These are phyloP conservation scores for Cercophora sp. DNA, from an alignment of 495 filamentous ascomycete species.

Conservation along the genomic window DNA sequence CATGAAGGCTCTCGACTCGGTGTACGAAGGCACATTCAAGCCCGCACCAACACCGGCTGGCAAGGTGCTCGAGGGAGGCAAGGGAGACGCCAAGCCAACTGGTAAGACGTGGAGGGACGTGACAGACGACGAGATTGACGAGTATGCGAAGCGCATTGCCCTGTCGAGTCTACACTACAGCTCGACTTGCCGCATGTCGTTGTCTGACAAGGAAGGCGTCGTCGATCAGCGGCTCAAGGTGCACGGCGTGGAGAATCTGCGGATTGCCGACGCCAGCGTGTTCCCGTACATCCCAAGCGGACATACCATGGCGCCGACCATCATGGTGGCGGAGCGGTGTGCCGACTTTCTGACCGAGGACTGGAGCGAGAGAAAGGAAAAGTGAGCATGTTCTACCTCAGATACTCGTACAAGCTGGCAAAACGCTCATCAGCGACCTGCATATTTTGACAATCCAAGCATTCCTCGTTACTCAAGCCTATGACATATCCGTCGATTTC, in stretches of 20 bases:
- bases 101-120: slow-evolving; percentile 16
- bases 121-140: slow-evolving; percentile 27
- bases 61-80: neutral
- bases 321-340: slow-evolving; percentile 50
- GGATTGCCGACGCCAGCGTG: slow-evolving; percentile 49
- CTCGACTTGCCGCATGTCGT: slow-evolving; percentile 27
- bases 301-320: slow-evolving; percentile 44
- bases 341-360: slow-evolving; percentile 45
- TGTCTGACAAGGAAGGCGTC: slow-evolving; percentile 28
- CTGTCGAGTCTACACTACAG: slow-evolving; percentile 20
- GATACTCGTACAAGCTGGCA: too few species aligned
- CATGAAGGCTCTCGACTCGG: slow-evolving; percentile 10
- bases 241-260: slow-evolving; percentile 37
- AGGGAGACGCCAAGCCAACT: neutral
- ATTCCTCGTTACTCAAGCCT: too few species aligned
- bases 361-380: slow-evolving; percentile 13
- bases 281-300: slow-evolving; percentile 44
- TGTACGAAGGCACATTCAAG: neutral
- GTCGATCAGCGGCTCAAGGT: slow-evolving; percentile 49
- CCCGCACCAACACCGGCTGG: neutral
- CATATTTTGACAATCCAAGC: too few species aligned
- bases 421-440: too few species aligned
- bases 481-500: too few species aligned
- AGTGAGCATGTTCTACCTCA: too few species aligned
- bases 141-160: slow-evolving; percentile 13